phyloP scores from a whole-genome alignment of 805 yeast genomes.

The Candida railenensis region DNA sequence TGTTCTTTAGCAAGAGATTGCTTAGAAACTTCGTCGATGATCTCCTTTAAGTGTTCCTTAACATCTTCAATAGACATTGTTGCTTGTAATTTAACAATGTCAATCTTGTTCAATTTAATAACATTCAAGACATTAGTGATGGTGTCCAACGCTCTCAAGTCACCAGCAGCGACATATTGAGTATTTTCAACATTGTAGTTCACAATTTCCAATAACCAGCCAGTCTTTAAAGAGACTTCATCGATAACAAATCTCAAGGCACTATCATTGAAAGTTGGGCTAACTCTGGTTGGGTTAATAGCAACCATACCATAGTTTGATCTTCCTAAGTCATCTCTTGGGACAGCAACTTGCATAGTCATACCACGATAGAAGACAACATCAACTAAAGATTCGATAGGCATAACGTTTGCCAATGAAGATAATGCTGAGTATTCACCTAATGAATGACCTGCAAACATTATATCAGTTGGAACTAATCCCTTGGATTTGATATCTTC shows the following conservation, averaged over 20 bases:
- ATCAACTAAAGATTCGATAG: constrained; percentile 94
- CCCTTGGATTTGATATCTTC: constrained; percentile 98
- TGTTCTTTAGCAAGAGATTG: constrained; percentile 86
- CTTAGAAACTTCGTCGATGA: constrained; percentile 80
- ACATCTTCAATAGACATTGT: constrained; percentile 84
- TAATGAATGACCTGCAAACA: constrained; percentile 98
- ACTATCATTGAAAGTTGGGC: constrained; percentile 84
- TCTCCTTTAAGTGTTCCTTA: constrained; percentile 82
- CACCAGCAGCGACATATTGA: constrained; percentile 99
- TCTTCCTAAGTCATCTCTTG: constrained; percentile 92
- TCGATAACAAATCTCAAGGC: constrained; percentile 94
- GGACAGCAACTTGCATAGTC: constrained; percentile 99
- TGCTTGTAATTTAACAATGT: constrained; percentile 83
- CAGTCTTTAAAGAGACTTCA: constrained; percentile 77
- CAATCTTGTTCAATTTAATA: constrained; percentile 90
- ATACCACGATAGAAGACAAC: constrained; percentile 99
- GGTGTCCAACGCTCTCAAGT: constrained; percentile 90
- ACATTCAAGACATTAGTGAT: constrained; percentile 91
- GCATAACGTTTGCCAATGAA: constrained; percentile 97
- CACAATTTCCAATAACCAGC: constrained; percentile 96
- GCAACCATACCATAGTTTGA: constrained; percentile 99
- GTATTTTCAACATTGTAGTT: constrained; percentile 97
- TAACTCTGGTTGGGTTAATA: constrained; percentile 92
- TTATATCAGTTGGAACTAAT: constrained; percentile 85
- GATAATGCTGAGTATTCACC: constrained; percentile 99